Percentiles rank a stretch among this genome's conserved stretches.
Evolutionary conservation across 129 eudicot genomes (phyloP).

Genomic region (Smallanthus sonchifolius): DNA sequence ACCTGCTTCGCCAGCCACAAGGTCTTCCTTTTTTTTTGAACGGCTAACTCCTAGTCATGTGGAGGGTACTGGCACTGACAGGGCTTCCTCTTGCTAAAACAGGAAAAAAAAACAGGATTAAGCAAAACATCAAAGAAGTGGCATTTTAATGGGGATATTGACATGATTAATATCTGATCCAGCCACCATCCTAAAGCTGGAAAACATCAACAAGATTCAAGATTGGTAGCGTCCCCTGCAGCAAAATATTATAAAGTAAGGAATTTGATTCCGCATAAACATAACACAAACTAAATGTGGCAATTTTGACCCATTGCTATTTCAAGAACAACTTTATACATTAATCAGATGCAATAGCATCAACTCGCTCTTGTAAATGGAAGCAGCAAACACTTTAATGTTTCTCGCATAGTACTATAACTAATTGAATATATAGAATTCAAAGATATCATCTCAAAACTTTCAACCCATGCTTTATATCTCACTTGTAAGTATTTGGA

Average conservation of each 20-base stretch:
- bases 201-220: not conserved
- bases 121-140: not conserved
- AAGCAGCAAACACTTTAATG: not conserved
- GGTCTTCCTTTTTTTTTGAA: no score
- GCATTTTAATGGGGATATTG: not conserved
- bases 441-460: not conserved
- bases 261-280: not conserved
- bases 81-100: slow-evolving; percentile 62
- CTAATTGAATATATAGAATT: slow-evolving; percentile 2
- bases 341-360: slow-evolving; percentile 22
- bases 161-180: slow-evolving; percentile 48
- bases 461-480: not conserved
- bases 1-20: slow-evolving; percentile 94
- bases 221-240: not conserved
- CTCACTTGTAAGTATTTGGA: slow-evolving; percentile 74
- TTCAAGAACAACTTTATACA: not conserved
- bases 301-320: not conserved
- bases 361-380: slow-evolving; percentile 70
- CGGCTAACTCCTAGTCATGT: no score
- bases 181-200: slow-evolving; percentile 1
- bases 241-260: not conserved
- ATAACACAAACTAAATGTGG: not conserved
- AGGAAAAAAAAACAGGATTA: not conserved
- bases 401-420: not conserved
- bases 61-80: no score